Evolutionary conservation across 2,329 filamentous ascomycete genomes (phyloP).

Genomic region (Clonostachys solani): DNA sequence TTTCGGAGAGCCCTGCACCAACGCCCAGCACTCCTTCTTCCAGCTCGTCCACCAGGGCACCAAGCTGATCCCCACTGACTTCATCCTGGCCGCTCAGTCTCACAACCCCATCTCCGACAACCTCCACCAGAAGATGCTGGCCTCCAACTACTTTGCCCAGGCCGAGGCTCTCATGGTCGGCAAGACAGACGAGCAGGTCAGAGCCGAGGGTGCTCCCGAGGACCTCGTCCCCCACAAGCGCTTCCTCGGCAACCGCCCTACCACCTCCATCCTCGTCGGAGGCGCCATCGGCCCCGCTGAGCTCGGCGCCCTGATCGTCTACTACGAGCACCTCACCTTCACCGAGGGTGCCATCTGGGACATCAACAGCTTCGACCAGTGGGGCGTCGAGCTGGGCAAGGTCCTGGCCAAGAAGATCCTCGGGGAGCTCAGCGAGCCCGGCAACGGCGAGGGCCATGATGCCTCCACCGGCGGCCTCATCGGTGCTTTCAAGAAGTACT

Average conservation of each 20-base stretch:
- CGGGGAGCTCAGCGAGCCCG: conserved; percentile 76
- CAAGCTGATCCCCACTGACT: conserved; percentile 97
- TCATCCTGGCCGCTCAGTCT: conserved; percentile 92
- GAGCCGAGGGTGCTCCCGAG: conserved; percentile 68
- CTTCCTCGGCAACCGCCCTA: conserved; percentile 95
- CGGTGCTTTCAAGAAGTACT: conserved; percentile 81
- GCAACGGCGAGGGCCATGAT: conserved; percentile 72
- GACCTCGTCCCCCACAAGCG: conserved; percentile 96
- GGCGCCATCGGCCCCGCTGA: conserved; percentile 92
- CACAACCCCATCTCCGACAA: conserved; percentile 94
- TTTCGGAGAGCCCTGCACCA: conserved; percentile 97
- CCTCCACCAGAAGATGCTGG: conserved; percentile 94
- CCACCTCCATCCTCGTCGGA: conserved; percentile 85
- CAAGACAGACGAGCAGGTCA: conserved; percentile 77
- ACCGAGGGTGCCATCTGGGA: conserved; percentile 98
- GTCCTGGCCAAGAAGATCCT: conserved; percentile 89
- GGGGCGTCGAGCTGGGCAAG: conserved; percentile 98
- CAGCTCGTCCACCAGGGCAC: conserved; percentile 98
- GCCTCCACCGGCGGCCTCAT: conserved; percentile 85
- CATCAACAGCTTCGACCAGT: conserved; percentile 99
- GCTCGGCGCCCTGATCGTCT: conserved; percentile 91
- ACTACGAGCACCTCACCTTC: conserved; percentile 99
- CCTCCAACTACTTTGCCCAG: conserved; percentile 88
- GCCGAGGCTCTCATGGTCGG: conserved; percentile 88
- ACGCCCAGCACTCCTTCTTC: conserved; percentile 99